Evolutionary conservation across 345 rosid genomes (phyloP).

Genomic region (Citropsis articulata): DNA sequence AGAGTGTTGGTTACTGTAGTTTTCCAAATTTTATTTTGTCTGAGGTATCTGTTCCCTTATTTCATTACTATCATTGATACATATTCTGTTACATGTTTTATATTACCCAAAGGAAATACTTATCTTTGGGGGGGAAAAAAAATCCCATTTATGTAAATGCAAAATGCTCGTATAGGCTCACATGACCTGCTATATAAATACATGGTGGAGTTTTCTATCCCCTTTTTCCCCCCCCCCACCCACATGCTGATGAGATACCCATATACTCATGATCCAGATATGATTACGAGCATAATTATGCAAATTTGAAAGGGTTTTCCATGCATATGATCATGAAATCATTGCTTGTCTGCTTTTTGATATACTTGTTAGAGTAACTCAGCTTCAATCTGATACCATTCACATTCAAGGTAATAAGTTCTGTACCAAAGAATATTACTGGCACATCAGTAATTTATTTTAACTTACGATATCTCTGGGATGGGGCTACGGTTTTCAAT

Average conservation of each 20-base stretch:
- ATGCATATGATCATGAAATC: background rate
- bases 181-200: background rate
- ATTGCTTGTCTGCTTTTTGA: background rate
- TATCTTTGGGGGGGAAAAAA: background rate
- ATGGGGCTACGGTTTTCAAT: too few relatives aligned
- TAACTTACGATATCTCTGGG: too few relatives aligned
- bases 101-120: background rate
- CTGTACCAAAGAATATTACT: background rate
- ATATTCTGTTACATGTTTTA: too few relatives aligned
- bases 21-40: background rate
- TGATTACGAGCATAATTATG: background rate
- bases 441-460: background rate
- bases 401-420: background rate
- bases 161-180: background rate
- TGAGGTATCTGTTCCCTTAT: background rate
- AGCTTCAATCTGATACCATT: background rate
- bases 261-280: too few relatives aligned
- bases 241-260: too few relatives aligned
- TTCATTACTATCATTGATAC: background rate
- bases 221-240: too few relatives aligned
- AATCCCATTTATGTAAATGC: background rate
- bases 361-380: background rate
- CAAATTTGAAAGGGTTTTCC: background rate
- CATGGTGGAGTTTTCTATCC: too few relatives aligned
- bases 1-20: background rate